These are phyloP conservation scores for Gossypium raimondii DNA, from an alignment of 345 rosid genomes.

Conservation along the genomic window DNA sequence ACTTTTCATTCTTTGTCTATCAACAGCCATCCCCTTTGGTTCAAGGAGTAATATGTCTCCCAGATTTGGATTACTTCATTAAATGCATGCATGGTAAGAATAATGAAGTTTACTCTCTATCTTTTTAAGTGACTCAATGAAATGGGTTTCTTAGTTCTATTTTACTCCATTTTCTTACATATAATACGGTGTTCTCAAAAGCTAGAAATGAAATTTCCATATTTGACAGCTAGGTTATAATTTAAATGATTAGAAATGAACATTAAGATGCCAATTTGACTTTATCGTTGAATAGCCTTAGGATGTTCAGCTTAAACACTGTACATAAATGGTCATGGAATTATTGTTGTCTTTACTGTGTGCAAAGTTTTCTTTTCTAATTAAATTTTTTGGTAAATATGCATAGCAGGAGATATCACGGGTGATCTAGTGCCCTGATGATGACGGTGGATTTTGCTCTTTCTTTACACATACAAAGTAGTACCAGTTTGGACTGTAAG, in stretches of 20 bases:
- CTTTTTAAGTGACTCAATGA: not conserved
- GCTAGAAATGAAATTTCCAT: not conserved
- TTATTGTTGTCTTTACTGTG: not conserved
- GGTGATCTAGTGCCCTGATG: slow-evolving; percentile 1
- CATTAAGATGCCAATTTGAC: not conserved
- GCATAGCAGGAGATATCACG: slow-evolving; percentile 14
- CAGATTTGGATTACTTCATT: slow-evolving; percentile 65
- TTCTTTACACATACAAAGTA: not conserved
- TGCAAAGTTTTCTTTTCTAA: not conserved
- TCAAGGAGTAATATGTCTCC: slow-evolving; percentile 70
- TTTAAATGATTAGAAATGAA: not conserved
- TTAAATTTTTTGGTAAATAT: not conserved
- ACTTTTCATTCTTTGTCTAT: slow-evolving; percentile 68
- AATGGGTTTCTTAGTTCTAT: not conserved
- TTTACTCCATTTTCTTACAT: not conserved
- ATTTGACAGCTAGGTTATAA: not conserved
- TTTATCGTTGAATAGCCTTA: not conserved
- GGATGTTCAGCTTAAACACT: not conserved
- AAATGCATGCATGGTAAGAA: slow-evolving; percentile 81
- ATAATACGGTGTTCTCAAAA: not conserved
- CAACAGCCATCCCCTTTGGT: slow-evolving; percentile 73
- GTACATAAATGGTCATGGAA: not conserved
- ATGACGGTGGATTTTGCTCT: not conserved
- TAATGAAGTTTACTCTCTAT: not conserved
- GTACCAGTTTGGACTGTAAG: not conserved